phyloP scores from a whole-genome alignment of 768 basidiomycete genomes.

The Grammothele lineata region DNA sequence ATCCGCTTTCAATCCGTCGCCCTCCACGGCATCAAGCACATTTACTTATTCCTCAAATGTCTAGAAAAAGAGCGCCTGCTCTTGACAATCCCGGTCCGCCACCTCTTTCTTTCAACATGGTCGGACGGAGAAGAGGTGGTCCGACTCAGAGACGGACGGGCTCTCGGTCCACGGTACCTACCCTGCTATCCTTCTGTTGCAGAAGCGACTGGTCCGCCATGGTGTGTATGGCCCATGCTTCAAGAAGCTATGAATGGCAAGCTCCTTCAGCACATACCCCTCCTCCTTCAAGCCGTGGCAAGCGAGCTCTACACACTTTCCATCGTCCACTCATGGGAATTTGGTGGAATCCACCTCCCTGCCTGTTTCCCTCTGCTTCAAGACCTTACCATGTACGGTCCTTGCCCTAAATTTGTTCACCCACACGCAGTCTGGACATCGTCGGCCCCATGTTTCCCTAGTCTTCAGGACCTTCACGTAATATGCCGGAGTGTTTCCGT shows the following conservation, averaged over 20 bases:
- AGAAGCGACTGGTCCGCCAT: neutral
- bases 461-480: neutral
- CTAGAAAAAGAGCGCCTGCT: neutral
- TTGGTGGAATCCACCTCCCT: neutral
- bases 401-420: neutral
- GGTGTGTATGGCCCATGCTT: neutral
- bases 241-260: neutral
- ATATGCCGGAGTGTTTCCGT: neutral
- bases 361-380: neutral
- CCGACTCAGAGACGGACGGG: neutral
- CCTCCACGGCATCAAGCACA: neutral
- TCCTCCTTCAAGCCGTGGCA: conserved; percentile 1
- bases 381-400: conserved; percentile 1
- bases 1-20: neutral
- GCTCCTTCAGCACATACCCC: neutral
- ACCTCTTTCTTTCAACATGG: neutral
- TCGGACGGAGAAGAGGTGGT: neutral
- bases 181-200: neutral
- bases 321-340: conserved; percentile 7
- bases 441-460: neutral
- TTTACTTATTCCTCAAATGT: neutral
- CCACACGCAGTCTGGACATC: neutral
- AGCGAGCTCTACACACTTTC: conserved; percentile 1
- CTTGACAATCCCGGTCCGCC: neutral
- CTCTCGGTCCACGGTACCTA: neutral